Evolutionary conservation across 768 basidiomycete species (phyloP), one percentile per base, ranked within the genome.

Genomic region (Trametes maxima): DNA sequence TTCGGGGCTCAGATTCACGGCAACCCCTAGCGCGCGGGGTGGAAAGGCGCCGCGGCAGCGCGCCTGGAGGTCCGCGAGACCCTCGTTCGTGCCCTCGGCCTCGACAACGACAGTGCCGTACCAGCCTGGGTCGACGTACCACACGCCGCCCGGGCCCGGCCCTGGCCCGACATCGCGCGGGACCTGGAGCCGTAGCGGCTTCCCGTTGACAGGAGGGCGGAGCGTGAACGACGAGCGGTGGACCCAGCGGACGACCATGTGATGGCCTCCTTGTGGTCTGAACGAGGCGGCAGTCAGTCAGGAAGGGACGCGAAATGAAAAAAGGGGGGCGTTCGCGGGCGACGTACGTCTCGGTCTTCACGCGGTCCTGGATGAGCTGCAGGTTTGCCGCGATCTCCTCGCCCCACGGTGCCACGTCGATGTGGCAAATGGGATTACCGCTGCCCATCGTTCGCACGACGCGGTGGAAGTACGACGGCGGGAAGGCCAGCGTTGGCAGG

Each of bases 381-480:
- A 92, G 70, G 63, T 90, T 90, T 45, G 78, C 68, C 24, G 86
- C 85, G 61, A 94, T 85, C 74, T 94, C 88, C 48, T 85, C 84
- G 2, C 85, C 89, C 90, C 92, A 94, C 2, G 89, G 88, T 25
- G 80, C 76, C 33, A 94, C 73, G 73, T 95, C 90, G 60, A 94
- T 73, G 70, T 91, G 86, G 16, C 82, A 81, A 40, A 94, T 79
- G 84, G 75, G 75, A 57, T 76, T 76, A 2, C 73, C 71, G 21
- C 60, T 66, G 36, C 74, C 73, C 60, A 71, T 69, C 1, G 72
- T 87, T 19, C 90, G 84, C 57, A 95, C 85, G 45, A 93, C 89
- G 40, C 89, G 85, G 72, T 94, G 90, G 79, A 94, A 95, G 74
- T 94, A 94, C 21, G 92, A 93, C 1, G 93, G 93, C 17, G 93